A percentile compares a stretch with the other conserved stretches of the same genome.
Conservation (phyloP, 1,139 yeast genomes). For the Yamadazyma siamensis region DNA sequence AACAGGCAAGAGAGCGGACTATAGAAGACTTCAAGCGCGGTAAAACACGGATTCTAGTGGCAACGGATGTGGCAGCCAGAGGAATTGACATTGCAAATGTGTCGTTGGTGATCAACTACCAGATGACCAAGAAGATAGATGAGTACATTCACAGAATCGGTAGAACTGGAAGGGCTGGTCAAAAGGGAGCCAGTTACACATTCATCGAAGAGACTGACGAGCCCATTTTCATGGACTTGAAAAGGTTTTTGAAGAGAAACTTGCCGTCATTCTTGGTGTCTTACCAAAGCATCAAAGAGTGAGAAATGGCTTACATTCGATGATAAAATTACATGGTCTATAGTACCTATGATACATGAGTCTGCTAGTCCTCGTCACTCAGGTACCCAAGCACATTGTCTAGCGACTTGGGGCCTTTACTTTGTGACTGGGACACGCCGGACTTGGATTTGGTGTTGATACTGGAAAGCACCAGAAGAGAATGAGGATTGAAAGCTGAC, state of each 20-base stretch:
- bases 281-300: constrained; percentile 17
- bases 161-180: constrained; percentile 95
- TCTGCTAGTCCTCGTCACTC: constrained; percentile 28
- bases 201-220: constrained; percentile 61
- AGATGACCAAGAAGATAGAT: constrained; percentile 74
- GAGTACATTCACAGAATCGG: constrained; percentile 93
- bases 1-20: constrained; percentile 83
- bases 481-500: constrained; percentile 8
- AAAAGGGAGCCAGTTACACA: constrained; percentile 69
- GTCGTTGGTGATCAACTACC: constrained; percentile 79
- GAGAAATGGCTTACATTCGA: constrained; percentile 1
- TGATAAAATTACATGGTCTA: constrained; percentile 1
- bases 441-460: too few species aligned
- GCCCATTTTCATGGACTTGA: constrained; percentile 50
- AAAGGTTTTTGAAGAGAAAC: constrained; percentile 45
- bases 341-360: too few species aligned
- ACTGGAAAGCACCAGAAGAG: constrained; percentile 10
- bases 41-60: constrained; percentile 64
- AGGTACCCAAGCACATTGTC: constrained; percentile 15
- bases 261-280: constrained; percentile 52
- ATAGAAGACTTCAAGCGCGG: constrained; percentile 62
- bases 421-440: constrained; percentile 6
- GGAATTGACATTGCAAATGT: constrained; percentile 92
- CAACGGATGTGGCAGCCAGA: constrained; percentile 96
- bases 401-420: constrained; percentile 3